phyloP scores from a whole-genome alignment of 2,329 filamentous ascomycete genomes.

The Aureobasidium sp. region DNA sequence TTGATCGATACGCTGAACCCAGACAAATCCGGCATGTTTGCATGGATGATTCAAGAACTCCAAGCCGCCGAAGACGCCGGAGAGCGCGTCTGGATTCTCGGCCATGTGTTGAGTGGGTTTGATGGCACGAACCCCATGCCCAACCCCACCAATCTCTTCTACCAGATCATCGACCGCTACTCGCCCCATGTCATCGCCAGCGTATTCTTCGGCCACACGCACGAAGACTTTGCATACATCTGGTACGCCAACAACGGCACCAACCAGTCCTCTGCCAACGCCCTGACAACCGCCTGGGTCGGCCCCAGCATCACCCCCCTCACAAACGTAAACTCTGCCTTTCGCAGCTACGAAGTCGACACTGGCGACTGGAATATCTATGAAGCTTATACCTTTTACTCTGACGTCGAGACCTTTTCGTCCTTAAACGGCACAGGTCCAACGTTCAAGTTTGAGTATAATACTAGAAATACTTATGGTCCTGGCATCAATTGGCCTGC shows the following conservation, averaged over 20 bases:
- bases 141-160: slow-evolving; percentile 49
- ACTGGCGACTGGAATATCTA: slow-evolving; percentile 48
- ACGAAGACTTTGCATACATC: slow-evolving; percentile 49
- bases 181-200: slow-evolving; percentile 50
- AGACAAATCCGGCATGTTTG: slow-evolving; percentile 43
- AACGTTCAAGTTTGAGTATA: slow-evolving; percentile 45
- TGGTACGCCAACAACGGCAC: slow-evolving; percentile 50
- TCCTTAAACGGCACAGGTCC: slow-evolving; percentile 40
- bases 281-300: slow-evolving; percentile 47
- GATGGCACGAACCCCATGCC: slow-evolving; percentile 45
- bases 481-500: slow-evolving; percentile 38
- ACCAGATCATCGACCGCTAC: slow-evolving; percentile 49
- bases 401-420: slow-evolving; percentile 44
- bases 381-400: slow-evolving; percentile 48
- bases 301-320: slow-evolving; percentile 46
- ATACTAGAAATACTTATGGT: slow-evolving; percentile 45
- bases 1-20: slow-evolving; percentile 48
- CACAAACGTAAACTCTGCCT: slow-evolving; percentile 49
- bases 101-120: slow-evolving; percentile 50
- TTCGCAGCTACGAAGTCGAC: slow-evolving; percentile 50
- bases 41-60: slow-evolving; percentile 46
- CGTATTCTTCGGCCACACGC: slow-evolving; percentile 50
- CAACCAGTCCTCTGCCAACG: slow-evolving; percentile 31
- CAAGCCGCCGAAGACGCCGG: slow-evolving; percentile 46
- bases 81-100: slow-evolving; percentile 50